Conservation (phyloP, 192 early-diverging fungal species). For the Pilobolus umbonatus region DNA sequence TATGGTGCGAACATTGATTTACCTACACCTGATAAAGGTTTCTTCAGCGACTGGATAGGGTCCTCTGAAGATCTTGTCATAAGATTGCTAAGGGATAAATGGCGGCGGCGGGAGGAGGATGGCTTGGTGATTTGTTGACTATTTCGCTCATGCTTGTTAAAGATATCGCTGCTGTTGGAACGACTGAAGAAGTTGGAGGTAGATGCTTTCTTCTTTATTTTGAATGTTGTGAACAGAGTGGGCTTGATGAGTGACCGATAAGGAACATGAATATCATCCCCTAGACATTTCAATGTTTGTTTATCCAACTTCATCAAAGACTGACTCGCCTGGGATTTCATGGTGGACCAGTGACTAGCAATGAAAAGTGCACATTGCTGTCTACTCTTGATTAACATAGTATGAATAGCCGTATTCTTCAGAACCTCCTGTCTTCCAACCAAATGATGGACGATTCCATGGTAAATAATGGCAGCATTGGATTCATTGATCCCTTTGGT, state of each 20-base stretch:
- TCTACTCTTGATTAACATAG: constrained; percentile 19
- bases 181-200: not conserved
- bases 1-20: too few relatives aligned
- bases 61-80: too few relatives aligned
- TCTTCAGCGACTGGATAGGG: too few relatives aligned
- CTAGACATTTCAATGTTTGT: constrained; percentile 8
- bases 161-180: too few relatives aligned
- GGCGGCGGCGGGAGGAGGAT: too few relatives aligned
- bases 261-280: constrained; percentile 17
- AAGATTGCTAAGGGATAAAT: too few relatives aligned
- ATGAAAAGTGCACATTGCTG: constrained; percentile 22
- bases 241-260: not conserved
- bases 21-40: too few relatives aligned
- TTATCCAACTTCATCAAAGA: constrained; percentile 21
- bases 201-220: not conserved
- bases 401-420: constrained; percentile 32
- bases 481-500: constrained; percentile 23
- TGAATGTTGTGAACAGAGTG: not conserved
- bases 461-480: constrained; percentile 29
- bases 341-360: constrained; percentile 2
- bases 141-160: too few relatives aligned
- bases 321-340: constrained; percentile 23
- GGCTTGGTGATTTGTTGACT: too few relatives aligned
- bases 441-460: constrained; percentile 32
- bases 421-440: constrained; percentile 30